Evolutionary conservation across 2,329 filamentous ascomycete genomes (phyloP).

Genomic region (Ophiostoma pallidulum): DNA sequence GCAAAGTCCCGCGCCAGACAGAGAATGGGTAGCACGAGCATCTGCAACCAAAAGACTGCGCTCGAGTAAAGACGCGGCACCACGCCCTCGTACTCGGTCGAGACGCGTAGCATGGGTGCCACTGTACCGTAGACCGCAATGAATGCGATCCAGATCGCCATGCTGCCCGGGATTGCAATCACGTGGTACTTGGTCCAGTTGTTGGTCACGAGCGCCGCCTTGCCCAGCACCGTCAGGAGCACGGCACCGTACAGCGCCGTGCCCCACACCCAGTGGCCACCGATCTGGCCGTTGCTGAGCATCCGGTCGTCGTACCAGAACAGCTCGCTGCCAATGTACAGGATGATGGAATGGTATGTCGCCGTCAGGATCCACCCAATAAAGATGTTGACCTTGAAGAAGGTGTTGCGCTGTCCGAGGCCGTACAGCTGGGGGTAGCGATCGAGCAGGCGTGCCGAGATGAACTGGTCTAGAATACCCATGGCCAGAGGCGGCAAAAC

Average conservation of each 20-base stretch:
- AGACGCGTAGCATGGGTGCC: slow-evolving; percentile 73
- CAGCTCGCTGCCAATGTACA: slow-evolving; percentile 77
- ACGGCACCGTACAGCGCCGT: slow-evolving; percentile 88
- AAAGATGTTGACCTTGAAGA: slow-evolving; percentile 91
- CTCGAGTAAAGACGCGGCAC: slow-evolving; percentile 71
- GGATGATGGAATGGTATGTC: slow-evolving; percentile 86
- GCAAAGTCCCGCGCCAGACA: slow-evolving; percentile 83
- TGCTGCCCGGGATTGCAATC: slow-evolving; percentile 86
- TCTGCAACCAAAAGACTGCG: slow-evolving; percentile 86
- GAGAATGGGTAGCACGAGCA: slow-evolving; percentile 65
- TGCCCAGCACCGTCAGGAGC: slow-evolving; percentile 87
- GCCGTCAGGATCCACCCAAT: slow-evolving; percentile 88
- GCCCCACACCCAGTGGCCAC: slow-evolving; percentile 97
- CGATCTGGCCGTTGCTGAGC: slow-evolving; percentile 66
- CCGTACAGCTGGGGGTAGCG: slow-evolving; percentile 94
- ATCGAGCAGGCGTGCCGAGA: slow-evolving; percentile 86
- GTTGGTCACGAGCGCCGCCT: slow-evolving; percentile 88
- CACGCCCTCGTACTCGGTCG: slow-evolving; percentile 74
- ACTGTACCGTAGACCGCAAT: slow-evolving; percentile 79
- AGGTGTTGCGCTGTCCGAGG: slow-evolving; percentile 83
- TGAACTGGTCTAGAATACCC: slow-evolving; percentile 95
- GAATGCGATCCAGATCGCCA: slow-evolving; percentile 85
- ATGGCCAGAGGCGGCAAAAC: slow-evolving; percentile 87
- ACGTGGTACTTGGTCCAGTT: slow-evolving; percentile 99
- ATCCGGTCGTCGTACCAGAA: slow-evolving; percentile 78